Percentiles rank a stretch among this genome's conserved stretches.
Evolutionary conservation across 768 basidiomycete species (phyloP).

Genomic region (Mycena capillaripes): DNA sequence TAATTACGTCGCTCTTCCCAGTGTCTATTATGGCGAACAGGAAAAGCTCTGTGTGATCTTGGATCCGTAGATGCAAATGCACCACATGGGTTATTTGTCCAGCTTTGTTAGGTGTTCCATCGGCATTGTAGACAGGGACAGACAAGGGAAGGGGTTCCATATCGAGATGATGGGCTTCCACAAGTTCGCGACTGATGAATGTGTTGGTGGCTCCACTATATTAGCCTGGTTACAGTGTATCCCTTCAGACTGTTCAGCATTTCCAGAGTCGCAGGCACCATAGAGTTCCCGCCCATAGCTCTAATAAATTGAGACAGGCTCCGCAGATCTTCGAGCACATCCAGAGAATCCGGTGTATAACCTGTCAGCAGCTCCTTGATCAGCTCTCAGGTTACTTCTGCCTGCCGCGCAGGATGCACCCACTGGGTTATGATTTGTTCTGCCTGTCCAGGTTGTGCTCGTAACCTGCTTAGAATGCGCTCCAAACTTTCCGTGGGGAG

Average conservation of each 20-base stretch:
- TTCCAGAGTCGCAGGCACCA: not conserved
- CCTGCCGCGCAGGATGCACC: too few relatives aligned
- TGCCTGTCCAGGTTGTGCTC: too few relatives aligned
- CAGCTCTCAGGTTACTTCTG: too few relatives aligned
- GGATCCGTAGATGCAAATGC: not conserved
- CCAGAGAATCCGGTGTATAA: too few relatives aligned
- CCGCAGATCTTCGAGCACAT: too few relatives aligned
- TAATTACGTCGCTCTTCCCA: constrained; percentile 2
- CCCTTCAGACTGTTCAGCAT: not conserved
- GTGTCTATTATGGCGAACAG: constrained; percentile 2
- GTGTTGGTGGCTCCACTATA: constrained; percentile 29
- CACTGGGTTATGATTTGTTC: too few relatives aligned
- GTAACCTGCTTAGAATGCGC: too few relatives aligned
- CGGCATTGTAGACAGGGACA: constrained; percentile 39
- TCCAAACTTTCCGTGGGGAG: not conserved
- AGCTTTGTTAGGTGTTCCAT: constrained; percentile 32
- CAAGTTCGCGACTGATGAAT: constrained; percentile 34
- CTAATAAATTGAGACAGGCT: too few relatives aligned
- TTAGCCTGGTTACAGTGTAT: not conserved
- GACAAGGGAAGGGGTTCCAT: constrained; percentile 12
- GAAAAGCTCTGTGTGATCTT: constrained; percentile 13
- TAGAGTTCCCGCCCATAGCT: too few relatives aligned
- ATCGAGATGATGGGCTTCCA: constrained; percentile 16
- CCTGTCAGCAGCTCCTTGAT: too few relatives aligned
- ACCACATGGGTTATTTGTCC: constrained; percentile 34